These are phyloP conservation scores for Lachnellula suecica DNA, from an alignment of 2,329 filamentous ascomycete species.

Conservation along the genomic window DNA sequence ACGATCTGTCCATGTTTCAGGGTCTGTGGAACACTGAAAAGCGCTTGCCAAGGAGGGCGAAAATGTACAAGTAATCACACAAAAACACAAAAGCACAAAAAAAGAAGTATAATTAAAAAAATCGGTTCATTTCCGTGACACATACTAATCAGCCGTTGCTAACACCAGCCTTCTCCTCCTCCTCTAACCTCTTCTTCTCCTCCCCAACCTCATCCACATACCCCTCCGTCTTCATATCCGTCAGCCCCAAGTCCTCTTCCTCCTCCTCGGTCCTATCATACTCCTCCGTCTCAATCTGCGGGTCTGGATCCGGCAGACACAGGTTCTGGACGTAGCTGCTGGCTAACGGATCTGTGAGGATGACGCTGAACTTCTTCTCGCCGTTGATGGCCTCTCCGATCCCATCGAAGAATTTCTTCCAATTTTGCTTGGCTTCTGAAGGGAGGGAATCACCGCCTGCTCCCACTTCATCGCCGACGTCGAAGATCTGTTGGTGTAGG, in stretches of 20 bases:
- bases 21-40: background rate
- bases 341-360: constrained; percentile 84
- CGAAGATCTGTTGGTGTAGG: constrained; percentile 83
- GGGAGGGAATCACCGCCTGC: constrained; percentile 78
- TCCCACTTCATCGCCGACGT: constrained; percentile 57
- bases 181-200: constrained; percentile 23
- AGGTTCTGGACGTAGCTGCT: constrained; percentile 93
- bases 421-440: constrained; percentile 63
- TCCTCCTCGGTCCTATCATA: constrained; percentile 90
- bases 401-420: constrained; percentile 77
- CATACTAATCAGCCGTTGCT: constrained; percentile 5
- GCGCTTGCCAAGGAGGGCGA: background rate
- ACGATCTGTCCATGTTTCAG: background rate
- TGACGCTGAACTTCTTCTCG: constrained; percentile 75
- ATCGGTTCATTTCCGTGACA: background rate
- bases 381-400: constrained; percentile 79
- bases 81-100: background rate
- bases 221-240: constrained; percentile 88
- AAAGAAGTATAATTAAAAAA: background rate
- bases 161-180: constrained; percentile 10
- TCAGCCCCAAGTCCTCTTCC: constrained; percentile 87
- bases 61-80: background rate
- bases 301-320: constrained; percentile 72
- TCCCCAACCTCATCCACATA: constrained; percentile 49
- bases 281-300: constrained; percentile 76